Base-by-base conservation (phyloP, 139 green algal species). In the Pleodorina starrii region DNA sequence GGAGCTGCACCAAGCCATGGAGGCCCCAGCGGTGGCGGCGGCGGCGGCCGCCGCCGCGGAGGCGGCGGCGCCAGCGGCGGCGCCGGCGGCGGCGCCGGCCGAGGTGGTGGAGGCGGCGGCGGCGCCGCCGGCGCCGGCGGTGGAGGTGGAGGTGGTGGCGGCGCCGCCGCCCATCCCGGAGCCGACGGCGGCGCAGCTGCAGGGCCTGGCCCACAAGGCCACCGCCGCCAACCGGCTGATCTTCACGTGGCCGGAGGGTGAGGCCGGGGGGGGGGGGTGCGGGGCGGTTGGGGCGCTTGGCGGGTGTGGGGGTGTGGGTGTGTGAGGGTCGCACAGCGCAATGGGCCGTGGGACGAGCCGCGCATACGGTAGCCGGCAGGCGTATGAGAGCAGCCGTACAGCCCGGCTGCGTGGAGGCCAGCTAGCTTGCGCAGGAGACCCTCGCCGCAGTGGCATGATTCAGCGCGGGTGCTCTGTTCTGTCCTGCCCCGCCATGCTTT, bases 221-320 rank as follows among this genome's bases (percentile, higher is more conserved):
- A 27, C 36, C 10, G 12, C 51, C 25, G 79, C 87, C 5, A 85
- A 85, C 72, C 38, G 90, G 60, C 60, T 46, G 38, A 35, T 94
- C 46, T 93, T 94, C 73, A 91, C 77, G 0, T 84, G 93, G 86
- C 94, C 94, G 0, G 48, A 82, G 19, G 85, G 77, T 50, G 89
- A 29, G 76, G 36, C 14, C 11, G 42, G 6, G 72, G 19, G 16
- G 11, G 54, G 63, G 44, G 2, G 14, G 54, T 25, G 29, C 54
- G 54, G 2, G 27, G 75, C 12, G 75, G 48, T 10, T 32, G 69
- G 69, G 69, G 12, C 14, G 69, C 12, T 43, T 10, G 38, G 66
- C 19, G 66, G n/a, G n/a, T 17, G 12, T 11, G 66, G 66, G 66
- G n/a, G 38, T 51, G 29, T 32, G 72, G 16, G 72, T 14, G 5